Conservation (phyloP, 2,329 filamentous ascomycete species). For the Curvularia lunata region DNA sequence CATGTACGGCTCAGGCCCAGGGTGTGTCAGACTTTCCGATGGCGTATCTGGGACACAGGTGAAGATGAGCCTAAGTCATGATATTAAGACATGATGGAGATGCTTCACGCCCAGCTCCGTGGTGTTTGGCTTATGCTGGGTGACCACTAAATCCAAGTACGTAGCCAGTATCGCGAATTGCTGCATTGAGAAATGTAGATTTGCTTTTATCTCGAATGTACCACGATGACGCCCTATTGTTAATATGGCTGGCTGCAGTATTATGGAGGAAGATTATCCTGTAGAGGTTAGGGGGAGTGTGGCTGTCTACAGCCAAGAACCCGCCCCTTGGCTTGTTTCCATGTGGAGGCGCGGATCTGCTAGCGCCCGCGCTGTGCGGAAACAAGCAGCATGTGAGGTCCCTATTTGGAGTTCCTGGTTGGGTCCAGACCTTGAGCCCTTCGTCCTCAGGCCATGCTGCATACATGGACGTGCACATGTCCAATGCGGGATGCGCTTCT, state of each 20-base stretch:
- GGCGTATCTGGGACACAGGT: constrained; percentile 3
- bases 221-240: background rate
- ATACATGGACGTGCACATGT: background rate
- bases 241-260: background rate
- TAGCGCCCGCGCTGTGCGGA: constrained; percentile 12
- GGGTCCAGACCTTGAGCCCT: constrained; percentile 4
- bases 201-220: background rate
- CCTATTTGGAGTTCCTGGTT: constrained; percentile 1
- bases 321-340: constrained; percentile 7
- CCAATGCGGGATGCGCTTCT: background rate
- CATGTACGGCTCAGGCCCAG: constrained; percentile 13
- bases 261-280: background rate
- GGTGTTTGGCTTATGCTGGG: background rate
- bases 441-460: background rate
- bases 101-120: background rate
- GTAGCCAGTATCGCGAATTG: background rate
- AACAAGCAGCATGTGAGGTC: constrained; percentile 6
- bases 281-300: constrained; percentile 1
- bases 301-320: constrained; percentile 9
- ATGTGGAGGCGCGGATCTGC: constrained; percentile 8
- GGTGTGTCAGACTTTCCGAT: constrained; percentile 14
- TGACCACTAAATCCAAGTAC: background rate
- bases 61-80: background rate
- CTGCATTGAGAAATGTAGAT: background rate
- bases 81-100: background rate